phyloP scores from a whole-genome alignment of 139 green algal species.

The Raphidocelis subcapitata region DNA sequence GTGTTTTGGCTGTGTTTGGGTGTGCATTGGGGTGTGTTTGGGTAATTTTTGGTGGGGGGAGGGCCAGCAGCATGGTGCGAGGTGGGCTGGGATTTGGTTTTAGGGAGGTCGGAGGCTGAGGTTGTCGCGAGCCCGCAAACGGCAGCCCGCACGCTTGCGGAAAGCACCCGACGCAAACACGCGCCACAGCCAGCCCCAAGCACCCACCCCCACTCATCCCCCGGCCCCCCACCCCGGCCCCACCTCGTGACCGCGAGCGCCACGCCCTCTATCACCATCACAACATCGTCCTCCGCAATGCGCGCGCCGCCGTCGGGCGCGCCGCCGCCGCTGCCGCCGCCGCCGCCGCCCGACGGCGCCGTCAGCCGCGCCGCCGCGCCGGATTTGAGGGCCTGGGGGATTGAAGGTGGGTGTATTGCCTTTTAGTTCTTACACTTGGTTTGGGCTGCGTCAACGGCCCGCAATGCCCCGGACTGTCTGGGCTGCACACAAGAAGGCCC shows the following conservation, averaged over 20 bases:
- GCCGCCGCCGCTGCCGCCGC: slow-evolving; percentile 2
- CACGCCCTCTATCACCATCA: slow-evolving; percentile 53
- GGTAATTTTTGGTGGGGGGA: neutral
- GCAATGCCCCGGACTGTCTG: neutral
- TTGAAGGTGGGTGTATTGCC: neutral
- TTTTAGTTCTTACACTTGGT: too few species aligned
- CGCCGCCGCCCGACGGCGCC: slow-evolving; percentile 32
- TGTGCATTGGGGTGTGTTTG: neutral
- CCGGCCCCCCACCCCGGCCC: too few species aligned
- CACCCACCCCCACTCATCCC: too few species aligned
- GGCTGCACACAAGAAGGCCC: neutral
- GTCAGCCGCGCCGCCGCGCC: neutral
- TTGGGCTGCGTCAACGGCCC: neutral
- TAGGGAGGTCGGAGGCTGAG: too few species aligned
- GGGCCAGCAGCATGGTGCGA: neutral
- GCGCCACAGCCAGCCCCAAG: too few species aligned
- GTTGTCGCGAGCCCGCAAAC: too few species aligned
- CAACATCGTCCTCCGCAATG: slow-evolving; percentile 62
- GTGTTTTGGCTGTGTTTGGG: neutral
- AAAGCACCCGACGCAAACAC: too few species aligned
- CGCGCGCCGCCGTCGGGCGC: neutral
- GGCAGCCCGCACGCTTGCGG: too few species aligned
- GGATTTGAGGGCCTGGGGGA: too few species aligned
- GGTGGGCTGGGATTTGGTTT: too few species aligned
- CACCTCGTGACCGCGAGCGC: slow-evolving; percentile 18